Base-by-base conservation (phyloP, 495 filamentous ascomycete species). In the Parachaetomium inaequale region DNA sequence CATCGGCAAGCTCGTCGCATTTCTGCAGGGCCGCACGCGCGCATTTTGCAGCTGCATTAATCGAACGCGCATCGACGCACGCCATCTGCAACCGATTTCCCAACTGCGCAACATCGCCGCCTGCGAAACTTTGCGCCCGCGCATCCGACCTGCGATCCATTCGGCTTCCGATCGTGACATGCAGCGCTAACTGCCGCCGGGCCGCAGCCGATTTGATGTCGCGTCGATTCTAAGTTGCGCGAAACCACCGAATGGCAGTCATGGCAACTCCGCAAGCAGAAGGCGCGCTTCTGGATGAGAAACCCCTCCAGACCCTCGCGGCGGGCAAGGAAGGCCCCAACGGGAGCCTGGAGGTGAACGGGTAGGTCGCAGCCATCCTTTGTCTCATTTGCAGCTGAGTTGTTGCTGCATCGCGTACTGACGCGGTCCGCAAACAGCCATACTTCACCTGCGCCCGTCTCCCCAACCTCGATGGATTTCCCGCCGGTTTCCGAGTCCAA, bases 261-360 rank as follows among this genome's bases (percentile, higher is more conserved):
- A 85, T 87, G 82, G 76, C 81, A n/a, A 78, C 83, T 57, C 76
- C 75, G 42, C 73, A 76, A 25, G 65, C 77, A 58, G 79, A 84
- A 59, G 70, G 69, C 46, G 67, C 73, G 64, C 65, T 76, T 59
- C 71, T 80, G 43, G 77, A 81, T 63, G 75, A 77, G 57, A 85
- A 82, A 72, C 70, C 73, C 21, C 70, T 78, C 63, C 72, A 74
- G 65, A 77, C 79, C 54, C 54, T 82, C 38, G 73, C 77, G 61
- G 42, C 66, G 36, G 75, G 79, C 21, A 72, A 77, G 56, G 78
- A 82, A 65, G 61, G 46, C 26, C 59, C 63, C 36, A 67, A 71
- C 46, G 66, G 70, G 51, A 59, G 47, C 42, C 10, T 47, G 14
- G 69, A 66, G 21, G 46, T 69, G 12, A 74, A 75, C 51, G 74